Conservation (phyloP, 805 yeast genomes). For the Candida vaughaniae region DNA sequence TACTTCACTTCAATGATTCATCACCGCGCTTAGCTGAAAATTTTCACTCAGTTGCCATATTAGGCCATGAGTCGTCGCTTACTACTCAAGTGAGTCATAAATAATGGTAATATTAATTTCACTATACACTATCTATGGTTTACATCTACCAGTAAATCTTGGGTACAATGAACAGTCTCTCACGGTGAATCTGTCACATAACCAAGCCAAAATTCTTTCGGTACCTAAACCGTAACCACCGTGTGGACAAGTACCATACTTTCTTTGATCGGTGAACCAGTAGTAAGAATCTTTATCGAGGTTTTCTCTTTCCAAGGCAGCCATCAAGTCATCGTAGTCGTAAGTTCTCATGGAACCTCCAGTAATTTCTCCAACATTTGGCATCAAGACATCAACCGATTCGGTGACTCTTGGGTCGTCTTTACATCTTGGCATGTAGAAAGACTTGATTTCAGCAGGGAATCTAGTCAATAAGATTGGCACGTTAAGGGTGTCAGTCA, state of each 20-base stretch:
- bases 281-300: slow-evolving; percentile 82
- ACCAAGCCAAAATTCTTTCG: slow-evolving; percentile 97
- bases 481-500: slow-evolving; percentile 92
- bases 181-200: slow-evolving; percentile 95
- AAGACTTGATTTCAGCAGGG: slow-evolving; percentile 97
- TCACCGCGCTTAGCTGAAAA: slow-evolving; percentile 14
- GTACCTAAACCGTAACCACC: slow-evolving; percentile 99
- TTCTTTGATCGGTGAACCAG: slow-evolving; percentile 95
- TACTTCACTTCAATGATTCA: no score
- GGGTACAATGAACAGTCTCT: slow-evolving; percentile 98
- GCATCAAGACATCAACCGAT: slow-evolving; percentile 97
- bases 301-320: slow-evolving; percentile 90
- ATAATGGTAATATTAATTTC: slow-evolving; percentile 1
- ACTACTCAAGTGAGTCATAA: background rate
- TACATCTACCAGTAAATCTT: slow-evolving; percentile 96
- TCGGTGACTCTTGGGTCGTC: slow-evolving; percentile 96
- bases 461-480: slow-evolving; percentile 91
- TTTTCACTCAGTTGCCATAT: slow-evolving; percentile 4
- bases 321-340: slow-evolving; percentile 76
- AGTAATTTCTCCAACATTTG: slow-evolving; percentile 97
- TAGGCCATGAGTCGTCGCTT: slow-evolving; percentile 1
- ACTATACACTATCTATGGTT: slow-evolving; percentile 55
- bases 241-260: slow-evolving; percentile 96
- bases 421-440: slow-evolving; percentile 91
- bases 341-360: slow-evolving; percentile 99